Conservation (phyloP, 306 rosid genomes). For the Crotalaria pallida region DNA sequence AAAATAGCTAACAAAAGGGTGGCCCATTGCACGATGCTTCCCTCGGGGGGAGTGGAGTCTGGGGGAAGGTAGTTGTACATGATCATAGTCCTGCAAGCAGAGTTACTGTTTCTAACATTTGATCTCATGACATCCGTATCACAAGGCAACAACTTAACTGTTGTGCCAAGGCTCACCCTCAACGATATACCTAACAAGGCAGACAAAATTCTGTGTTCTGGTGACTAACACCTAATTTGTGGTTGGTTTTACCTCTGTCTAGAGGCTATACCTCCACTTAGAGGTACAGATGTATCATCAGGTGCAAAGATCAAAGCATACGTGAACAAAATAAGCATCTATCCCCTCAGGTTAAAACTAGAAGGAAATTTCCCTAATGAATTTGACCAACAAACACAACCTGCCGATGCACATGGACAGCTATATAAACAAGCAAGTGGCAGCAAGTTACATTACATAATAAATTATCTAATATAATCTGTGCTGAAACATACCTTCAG, state of each 20-base stretch:
- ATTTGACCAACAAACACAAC: too few species aligned
- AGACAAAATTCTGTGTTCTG: neutral
- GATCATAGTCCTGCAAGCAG: too few species aligned
- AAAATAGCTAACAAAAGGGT: too few species aligned
- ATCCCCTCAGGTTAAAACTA: neutral
- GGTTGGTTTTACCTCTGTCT: neutral
- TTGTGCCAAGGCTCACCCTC: too few species aligned
- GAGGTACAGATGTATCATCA: neutral
- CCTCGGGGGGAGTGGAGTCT: too few species aligned
- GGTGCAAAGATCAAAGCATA: constrained; percentile 9
- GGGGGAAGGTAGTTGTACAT: too few species aligned
- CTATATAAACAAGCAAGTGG: neutral
- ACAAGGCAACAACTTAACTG: too few species aligned
- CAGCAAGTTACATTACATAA: neutral
- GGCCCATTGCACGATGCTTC: too few species aligned
- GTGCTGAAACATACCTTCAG: constrained; percentile 52
- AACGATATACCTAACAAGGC: neutral
- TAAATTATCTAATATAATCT: neutral
- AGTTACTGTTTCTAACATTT: too few species aligned
- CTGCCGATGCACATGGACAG: too few species aligned
- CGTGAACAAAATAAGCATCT: neutral
- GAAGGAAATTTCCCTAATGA: neutral
- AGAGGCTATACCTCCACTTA: neutral
- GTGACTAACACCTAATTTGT: neutral
- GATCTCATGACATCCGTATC: too few species aligned